phyloP scores from a whole-genome alignment of 768 basidiomycete species.

The Xanthoconium stramineum region DNA sequence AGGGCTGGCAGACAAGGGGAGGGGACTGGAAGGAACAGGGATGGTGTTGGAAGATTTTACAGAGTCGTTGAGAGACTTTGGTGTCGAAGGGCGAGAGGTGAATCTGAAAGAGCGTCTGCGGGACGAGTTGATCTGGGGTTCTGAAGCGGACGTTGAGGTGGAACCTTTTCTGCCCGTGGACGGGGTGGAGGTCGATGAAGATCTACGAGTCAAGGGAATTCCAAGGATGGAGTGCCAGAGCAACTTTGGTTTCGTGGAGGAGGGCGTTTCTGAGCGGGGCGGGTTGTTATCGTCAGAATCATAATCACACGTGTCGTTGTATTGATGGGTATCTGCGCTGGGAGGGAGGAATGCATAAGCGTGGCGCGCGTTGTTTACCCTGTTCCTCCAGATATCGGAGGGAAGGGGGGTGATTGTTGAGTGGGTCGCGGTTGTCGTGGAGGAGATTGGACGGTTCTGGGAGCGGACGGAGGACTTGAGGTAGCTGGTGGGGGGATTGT shows the following conservation, averaged over 20 bases:
- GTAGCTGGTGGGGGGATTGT: slow-evolving; percentile 21
- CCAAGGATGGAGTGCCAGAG: slow-evolving; percentile 26
- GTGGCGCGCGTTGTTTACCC: slow-evolving; percentile 13
- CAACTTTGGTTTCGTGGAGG: slow-evolving; percentile 24
- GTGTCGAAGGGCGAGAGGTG: slow-evolving; percentile 28
- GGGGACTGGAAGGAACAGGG: slow-evolving; percentile 28
- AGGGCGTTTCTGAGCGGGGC: slow-evolving; percentile 29
- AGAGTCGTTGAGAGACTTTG: slow-evolving; percentile 26
- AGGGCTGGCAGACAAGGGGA: slow-evolving; percentile 33
- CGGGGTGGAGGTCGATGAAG: slow-evolving; percentile 18
- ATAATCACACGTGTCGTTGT: slow-evolving; percentile 5
- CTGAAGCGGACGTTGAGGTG: slow-evolving; percentile 23
- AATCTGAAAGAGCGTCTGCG: slow-evolving; percentile 33
- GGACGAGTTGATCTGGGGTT: slow-evolving; percentile 11
- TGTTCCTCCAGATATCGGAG: slow-evolving; percentile 36
- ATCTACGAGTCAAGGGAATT: slow-evolving; percentile 27
- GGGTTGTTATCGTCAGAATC: slow-evolving; percentile 21
- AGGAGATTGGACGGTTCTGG: slow-evolving; percentile 61
- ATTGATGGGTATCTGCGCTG: slow-evolving; percentile 13
- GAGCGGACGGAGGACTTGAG: slow-evolving; percentile 44
- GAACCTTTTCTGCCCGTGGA: slow-evolving; percentile 23
- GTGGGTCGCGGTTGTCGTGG: slow-evolving; percentile 60
- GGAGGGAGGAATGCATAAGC: slow-evolving; percentile 16
- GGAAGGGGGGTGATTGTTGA: slow-evolving; percentile 59
- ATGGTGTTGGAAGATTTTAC: slow-evolving; percentile 23